Percentiles rank a stretch among this genome's conserved stretches.
These are phyloP conservation scores for Quercus mongolica DNA, from an alignment of 306 rosid genomes.

Conservation along the genomic window DNA sequence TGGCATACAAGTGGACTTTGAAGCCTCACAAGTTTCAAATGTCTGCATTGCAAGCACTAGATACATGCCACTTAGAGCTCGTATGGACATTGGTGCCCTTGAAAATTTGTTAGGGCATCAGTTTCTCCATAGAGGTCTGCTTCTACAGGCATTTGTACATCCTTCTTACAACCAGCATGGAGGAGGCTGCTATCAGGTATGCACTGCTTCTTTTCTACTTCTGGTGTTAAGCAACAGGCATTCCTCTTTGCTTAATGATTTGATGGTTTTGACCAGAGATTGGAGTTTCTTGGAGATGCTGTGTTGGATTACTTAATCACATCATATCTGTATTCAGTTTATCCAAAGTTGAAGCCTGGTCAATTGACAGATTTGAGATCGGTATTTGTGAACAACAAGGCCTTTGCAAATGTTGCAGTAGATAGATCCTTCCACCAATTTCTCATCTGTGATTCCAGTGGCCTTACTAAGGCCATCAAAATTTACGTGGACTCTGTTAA, in stretches of 20 bases:
- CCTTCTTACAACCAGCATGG: slow-evolving; percentile 86
- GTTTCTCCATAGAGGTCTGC: slow-evolving; percentile 73
- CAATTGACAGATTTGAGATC: slow-evolving; percentile 95
- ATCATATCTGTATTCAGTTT: slow-evolving; percentile 83
- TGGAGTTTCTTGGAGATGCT: slow-evolving; percentile 99
- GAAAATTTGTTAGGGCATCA: slow-evolving; percentile 56
- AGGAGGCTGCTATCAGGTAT: slow-evolving; percentile 95
- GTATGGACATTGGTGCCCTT: slow-evolving; percentile 50
- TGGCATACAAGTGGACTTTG: slow-evolving; percentile 69
- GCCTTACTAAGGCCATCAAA: slow-evolving; percentile 53
- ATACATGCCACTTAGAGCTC: slow-evolving; percentile 53
- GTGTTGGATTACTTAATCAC: slow-evolving; percentile 89
- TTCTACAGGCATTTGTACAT: slow-evolving; percentile 88
- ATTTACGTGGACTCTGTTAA: slow-evolving; percentile 46
- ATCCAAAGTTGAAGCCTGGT: slow-evolving; percentile 91
- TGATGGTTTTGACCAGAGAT: slow-evolving; percentile 55
- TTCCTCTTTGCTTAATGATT: slow-evolving; percentile 12
- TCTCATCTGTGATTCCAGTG: slow-evolving; percentile 61
- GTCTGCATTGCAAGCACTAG: slow-evolving; percentile 53
- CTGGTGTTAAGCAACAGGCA: slow-evolving; percentile 2
- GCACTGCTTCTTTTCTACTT: slow-evolving; percentile 17
- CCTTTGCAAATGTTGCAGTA: slow-evolving; percentile 84
- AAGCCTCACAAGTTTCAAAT: slow-evolving; percentile 59
- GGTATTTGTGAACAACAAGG: slow-evolving; percentile 67
- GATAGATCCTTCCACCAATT: slow-evolving; percentile 56